phyloP scores from a whole-genome alignment of 371 early-diverging fungal genomes.

The Blakeslea trispora region DNA sequence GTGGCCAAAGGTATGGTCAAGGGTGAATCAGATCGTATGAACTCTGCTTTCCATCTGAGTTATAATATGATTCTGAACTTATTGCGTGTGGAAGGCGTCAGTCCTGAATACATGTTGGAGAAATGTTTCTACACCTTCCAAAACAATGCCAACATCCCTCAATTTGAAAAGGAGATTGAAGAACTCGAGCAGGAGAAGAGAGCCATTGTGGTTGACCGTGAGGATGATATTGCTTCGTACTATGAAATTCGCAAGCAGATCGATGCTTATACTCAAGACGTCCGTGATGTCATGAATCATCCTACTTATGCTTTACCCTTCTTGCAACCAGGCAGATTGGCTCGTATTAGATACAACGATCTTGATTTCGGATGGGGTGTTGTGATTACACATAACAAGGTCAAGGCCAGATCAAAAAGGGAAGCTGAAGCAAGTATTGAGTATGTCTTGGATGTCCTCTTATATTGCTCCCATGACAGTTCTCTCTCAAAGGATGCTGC shows the following conservation, averaged over 20 bases:
- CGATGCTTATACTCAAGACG: conserved; percentile 62
- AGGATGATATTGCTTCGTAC: conserved; percentile 72
- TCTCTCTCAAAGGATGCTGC: conserved; percentile 56
- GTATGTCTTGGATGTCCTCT: conserved; percentile 83
- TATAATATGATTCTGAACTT: conserved; percentile 99
- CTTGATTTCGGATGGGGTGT: conserved; percentile 96
- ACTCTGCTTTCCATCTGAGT: conserved; percentile 97
- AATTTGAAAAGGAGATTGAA: conserved; percentile 62
- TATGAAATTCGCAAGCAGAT: conserved; percentile 80
- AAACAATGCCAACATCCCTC: conserved; percentile 82
- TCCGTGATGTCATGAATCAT: conserved; percentile 80
- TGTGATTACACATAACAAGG: conserved; percentile 57
- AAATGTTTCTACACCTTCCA: conserved; percentile 98
- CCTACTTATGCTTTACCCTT: conserved; percentile 82
- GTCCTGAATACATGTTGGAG: conserved; percentile 95
- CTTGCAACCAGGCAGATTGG: conserved; percentile 87
- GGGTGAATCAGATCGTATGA: conserved; percentile 92
- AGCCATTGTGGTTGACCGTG: conserved; percentile 64
- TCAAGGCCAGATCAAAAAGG: conserved; percentile 29
- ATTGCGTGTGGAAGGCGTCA: conserved; percentile 96
- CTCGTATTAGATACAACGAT: conserved; percentile 63
- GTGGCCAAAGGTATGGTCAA: conserved; percentile 94
- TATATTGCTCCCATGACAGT: conserved; percentile 73
- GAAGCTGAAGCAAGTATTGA: conserved; percentile 38
- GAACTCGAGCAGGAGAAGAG: conserved; percentile 62